Base-by-base conservation (phyloP, 805 yeast genomes). In the Lipomyces yamadae region DNA sequence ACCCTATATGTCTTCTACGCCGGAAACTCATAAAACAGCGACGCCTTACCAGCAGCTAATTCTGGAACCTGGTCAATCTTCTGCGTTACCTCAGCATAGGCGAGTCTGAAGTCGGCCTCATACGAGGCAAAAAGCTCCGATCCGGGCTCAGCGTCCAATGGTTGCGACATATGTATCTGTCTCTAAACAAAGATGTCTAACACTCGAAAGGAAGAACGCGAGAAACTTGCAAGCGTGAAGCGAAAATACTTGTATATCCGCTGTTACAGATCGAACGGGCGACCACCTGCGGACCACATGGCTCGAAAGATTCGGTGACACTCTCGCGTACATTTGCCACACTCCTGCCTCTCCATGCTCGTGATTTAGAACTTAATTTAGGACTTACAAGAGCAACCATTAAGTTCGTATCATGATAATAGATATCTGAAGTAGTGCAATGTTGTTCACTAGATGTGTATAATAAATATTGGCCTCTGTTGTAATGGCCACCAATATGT, bases 71-170 rank as follows among this genome's bases (percentile, higher is more conserved):
- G 85, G 13, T 83, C 81, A 54, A 91, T 79, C 74, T 87, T 88
- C 72, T 88, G 85, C 72, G 84, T 85, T 42, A 92, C 88, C 70
- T 91, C 96, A 61, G 85, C 85, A 68, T 83, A 82, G 1, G 92
- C 86, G 69, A 89, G 82, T 74, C 87, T 86, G 77, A 87, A 86
- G 74, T 91, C 97, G 1, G 88, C 76, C 73, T 89, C 93, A 76
- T 89, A 89, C 48, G 85, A 83, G 32, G 81, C 78, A 74, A 89
- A 87, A 74, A 87, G 78, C 35, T 86, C 89, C 0, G 88, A 72
- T 39, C 75, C 75, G 50, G 71, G 60, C 34, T 69, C 73, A 10
- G 68, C 29, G 35, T 69, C 72, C 8, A 69, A 13, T 35, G 61
- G 32, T 48, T 59, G 62, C 48, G 63, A 60, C 63, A 60, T 60